phyloP scores from a whole-genome alignment of 202 grass and related monocot genomes.

The Dendrocalamus latiflorus region DNA sequence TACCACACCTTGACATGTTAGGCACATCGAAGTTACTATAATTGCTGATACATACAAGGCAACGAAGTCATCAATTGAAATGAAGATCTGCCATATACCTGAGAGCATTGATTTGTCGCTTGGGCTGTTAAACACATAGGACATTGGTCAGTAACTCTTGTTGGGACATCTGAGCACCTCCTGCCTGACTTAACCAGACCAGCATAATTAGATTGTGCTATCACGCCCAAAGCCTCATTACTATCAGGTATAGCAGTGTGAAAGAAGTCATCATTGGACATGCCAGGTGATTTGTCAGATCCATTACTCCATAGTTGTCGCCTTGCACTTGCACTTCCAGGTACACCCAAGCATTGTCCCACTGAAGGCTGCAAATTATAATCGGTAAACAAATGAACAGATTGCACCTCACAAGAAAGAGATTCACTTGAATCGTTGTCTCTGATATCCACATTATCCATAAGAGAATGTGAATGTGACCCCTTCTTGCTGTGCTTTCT shows the following conservation, averaged over 20 bases:
- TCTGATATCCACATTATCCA: conserved; percentile 32
- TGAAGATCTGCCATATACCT: conserved; percentile 32
- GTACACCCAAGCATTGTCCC: conserved; percentile 6
- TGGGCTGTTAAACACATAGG: conserved; percentile 28
- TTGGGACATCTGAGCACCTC: conserved; percentile 22
- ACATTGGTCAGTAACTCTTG: conserved; percentile 30
- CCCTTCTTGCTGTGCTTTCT: conserved; percentile 12
- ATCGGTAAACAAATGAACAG: conserved; percentile 14
- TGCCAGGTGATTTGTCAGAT: conserved; percentile 22
- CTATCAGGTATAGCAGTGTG: background rate
- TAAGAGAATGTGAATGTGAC: conserved; percentile 33
- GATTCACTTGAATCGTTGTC: conserved; percentile 30
- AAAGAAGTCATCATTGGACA: conserved; percentile 1
- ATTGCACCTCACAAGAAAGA: conserved; percentile 18
- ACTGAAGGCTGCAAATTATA: conserved; percentile 26
- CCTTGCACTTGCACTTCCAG: conserved; percentile 22
- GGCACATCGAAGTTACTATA: background rate
- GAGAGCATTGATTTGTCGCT: conserved; percentile 13
- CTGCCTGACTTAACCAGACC: conserved; percentile 17
- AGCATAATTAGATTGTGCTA: conserved; percentile 14
- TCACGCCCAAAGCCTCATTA: conserved; percentile 12
- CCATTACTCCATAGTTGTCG: conserved; percentile 26
- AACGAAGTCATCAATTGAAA: background rate
- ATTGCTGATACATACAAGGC: background rate
- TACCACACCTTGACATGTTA: background rate